Evolutionary conservation across 148 eudicot genomes (phyloP).

Genomic region (Camellia granthamiana): DNA sequence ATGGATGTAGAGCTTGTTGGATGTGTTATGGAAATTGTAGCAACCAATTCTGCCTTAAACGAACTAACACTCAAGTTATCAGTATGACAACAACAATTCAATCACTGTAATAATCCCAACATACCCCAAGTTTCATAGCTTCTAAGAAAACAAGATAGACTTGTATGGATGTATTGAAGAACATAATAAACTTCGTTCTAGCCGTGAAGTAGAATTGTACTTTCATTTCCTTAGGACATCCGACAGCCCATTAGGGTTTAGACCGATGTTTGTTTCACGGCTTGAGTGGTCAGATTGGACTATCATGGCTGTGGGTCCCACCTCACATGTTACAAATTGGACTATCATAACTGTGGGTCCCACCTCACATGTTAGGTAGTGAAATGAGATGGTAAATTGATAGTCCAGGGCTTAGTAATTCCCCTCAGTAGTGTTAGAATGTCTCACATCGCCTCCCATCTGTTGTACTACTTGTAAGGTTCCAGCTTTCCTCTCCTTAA

Average conservation of each 20-base stretch:
- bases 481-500: too few species aligned
- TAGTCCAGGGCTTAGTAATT: too few species aligned
- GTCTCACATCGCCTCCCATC: too few species aligned
- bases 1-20: too few species aligned
- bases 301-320: too few species aligned
- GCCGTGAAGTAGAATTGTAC: neutral
- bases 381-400: too few species aligned
- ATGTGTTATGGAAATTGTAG: neutral
- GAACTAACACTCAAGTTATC: neutral
- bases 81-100: neutral
- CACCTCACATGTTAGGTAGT: too few species aligned
- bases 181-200: neutral
- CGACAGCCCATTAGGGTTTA: neutral
- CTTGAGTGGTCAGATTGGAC: too few species aligned
- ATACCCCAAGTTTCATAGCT: neutral
- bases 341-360: too few species aligned
- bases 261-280: neutral
- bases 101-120: neutral
- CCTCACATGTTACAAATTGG: too few species aligned
- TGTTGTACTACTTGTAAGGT: accelerated
- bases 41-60: neutral
- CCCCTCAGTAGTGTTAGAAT: too few species aligned
- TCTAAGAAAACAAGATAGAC: neutral
- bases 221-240: neutral
- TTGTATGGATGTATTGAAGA: neutral